phyloP scores from a whole-genome alignment of 2,329 filamentous ascomycete species.

The Lasiodiplodia theobromae region DNA sequence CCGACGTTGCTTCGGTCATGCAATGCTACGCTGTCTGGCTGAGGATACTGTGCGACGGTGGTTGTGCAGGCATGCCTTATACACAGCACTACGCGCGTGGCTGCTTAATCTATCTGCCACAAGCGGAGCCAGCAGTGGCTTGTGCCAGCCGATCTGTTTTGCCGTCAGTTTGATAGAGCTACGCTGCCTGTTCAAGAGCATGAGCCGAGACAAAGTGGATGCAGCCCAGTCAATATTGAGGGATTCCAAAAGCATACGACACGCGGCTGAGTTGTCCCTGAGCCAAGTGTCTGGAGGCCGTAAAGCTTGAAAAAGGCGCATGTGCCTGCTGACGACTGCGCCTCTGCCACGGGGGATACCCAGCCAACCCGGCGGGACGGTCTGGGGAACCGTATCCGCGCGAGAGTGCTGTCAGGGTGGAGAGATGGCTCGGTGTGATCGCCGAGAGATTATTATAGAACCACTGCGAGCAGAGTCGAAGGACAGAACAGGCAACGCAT shows the following conservation, averaged over 20 bases:
- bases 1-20: background rate
- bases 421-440: conserved; percentile 14
- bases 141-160: background rate
- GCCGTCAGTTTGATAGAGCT: background rate
- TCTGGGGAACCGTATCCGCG: conserved; percentile 16
- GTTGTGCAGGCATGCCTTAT: background rate
- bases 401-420: conserved; percentile 8
- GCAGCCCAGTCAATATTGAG: conserved; percentile 1
- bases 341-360: background rate
- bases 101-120: conserved; percentile 22
- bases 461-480: background rate
- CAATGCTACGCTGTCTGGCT: background rate
- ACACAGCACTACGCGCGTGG: background rate
- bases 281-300: background rate
- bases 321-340: conserved; percentile 8
- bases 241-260: conserved; percentile 5
- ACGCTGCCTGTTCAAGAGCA: background rate
- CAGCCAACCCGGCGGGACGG: conserved; percentile 2
- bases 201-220: conserved; percentile 18
- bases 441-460: conserved; percentile 23
- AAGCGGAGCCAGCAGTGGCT: conserved; percentile 6
- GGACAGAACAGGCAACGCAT: conserved; percentile 4
- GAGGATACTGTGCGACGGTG: background rate
- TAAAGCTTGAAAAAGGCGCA: background rate
- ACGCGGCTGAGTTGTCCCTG: conserved; percentile 15